phyloP scores from a whole-genome alignment of 345 rosid genomes.

The Pelargonium nanum region DNA sequence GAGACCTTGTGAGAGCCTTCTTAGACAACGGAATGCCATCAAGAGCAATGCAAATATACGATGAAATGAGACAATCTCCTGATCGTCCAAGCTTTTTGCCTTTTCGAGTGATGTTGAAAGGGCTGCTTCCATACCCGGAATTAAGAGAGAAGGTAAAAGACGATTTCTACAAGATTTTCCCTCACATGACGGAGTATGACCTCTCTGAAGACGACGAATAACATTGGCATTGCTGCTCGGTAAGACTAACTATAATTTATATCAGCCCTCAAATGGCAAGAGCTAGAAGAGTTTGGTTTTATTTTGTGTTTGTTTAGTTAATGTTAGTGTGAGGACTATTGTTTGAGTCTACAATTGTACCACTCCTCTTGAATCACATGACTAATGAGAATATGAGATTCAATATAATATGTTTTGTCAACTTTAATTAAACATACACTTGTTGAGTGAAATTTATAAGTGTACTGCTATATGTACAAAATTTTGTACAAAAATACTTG shows the following conservation, averaged over 20 bases:
- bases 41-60: constrained; percentile 71
- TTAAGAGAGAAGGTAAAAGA: constrained; percentile 68
- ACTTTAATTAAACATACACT: too few relatives aligned
- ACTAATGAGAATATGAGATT: too few relatives aligned
- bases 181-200: constrained; percentile 66
- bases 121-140: constrained; percentile 78
- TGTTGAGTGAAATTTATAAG: too few relatives aligned
- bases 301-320: too few relatives aligned
- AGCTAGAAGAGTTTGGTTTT: too few relatives aligned
- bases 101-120: constrained; percentile 81
- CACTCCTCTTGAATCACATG: too few relatives aligned
- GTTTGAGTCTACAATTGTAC: too few relatives aligned
- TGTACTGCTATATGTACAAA: too few relatives aligned
- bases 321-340: too few relatives aligned
- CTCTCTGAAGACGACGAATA: constrained; percentile 50
- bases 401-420: too few relatives aligned
- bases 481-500: too few relatives aligned
- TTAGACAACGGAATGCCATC: constrained; percentile 50
- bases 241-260: background rate
- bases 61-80: constrained; percentile 83
- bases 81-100: constrained; percentile 79
- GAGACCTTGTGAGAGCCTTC: constrained; percentile 69
- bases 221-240: constrained; percentile 19
- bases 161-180: constrained; percentile 84
- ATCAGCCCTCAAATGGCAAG: too few relatives aligned